Percentiles rank a stretch among this genome's conserved stretches.
Conservation (phyloP, 2,329 filamentous ascomycete species). For the Sarocladium strictum region DNA sequence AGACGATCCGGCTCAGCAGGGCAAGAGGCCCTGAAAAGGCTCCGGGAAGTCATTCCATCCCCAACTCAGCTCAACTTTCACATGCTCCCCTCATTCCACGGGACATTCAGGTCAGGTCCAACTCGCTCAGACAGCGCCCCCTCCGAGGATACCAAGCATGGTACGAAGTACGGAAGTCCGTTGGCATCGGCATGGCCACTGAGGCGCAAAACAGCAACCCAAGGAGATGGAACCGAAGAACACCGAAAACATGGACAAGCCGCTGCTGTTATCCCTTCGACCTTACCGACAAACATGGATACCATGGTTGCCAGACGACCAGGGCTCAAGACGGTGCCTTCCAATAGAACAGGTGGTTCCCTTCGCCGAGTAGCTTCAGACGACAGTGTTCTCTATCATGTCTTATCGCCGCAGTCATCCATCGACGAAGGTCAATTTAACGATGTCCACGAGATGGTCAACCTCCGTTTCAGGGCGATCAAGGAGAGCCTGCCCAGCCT, state of each 20-base stretch:
- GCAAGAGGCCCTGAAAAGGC: constrained; percentile 49
- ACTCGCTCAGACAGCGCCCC: background rate
- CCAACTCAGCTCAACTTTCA: constrained; percentile 26
- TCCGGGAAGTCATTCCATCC: constrained; percentile 52
- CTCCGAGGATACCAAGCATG: background rate
- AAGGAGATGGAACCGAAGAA: background rate
- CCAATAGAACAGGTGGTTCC: background rate
- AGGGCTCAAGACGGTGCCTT: background rate
- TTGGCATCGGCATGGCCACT: background rate
- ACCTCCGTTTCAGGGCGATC: constrained; percentile 84
- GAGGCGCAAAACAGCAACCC: background rate
- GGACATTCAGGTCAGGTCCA: constrained; percentile 10
- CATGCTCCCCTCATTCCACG: constrained; percentile 34
- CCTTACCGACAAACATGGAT: background rate
- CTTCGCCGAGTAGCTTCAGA: constrained; percentile 42
- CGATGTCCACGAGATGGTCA: constrained; percentile 77
- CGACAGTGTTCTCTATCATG: constrained; percentile 71
- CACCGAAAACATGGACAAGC: background rate
- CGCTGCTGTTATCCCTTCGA: background rate
- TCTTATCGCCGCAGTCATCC: constrained; percentile 72
- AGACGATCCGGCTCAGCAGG: constrained; percentile 48
- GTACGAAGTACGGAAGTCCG: background rate
- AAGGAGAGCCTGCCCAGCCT: constrained; percentile 64
- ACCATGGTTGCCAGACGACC: too few species aligned
- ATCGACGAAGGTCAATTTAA: constrained; percentile 77